phyloP scores from a whole-genome alignment of 2,329 filamentous ascomycete genomes.

The Arachnomyces sp. region DNA sequence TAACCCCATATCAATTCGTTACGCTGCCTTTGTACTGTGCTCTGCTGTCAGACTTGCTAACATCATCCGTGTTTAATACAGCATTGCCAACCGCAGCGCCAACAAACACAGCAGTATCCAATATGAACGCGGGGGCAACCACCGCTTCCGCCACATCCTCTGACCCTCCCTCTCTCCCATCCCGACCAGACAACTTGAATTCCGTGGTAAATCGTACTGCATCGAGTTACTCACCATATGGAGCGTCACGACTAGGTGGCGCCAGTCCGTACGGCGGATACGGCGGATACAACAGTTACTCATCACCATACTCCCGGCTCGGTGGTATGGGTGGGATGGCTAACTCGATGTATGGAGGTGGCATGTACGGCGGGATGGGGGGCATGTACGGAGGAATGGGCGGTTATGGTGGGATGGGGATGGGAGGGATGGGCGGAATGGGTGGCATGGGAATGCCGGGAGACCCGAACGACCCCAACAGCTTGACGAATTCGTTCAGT shows the following conservation, averaged over 20 bases:
- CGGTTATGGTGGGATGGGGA: slow-evolving; percentile 36
- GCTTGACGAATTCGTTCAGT: slow-evolving; percentile 88
- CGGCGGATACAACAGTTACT: slow-evolving; percentile 45
- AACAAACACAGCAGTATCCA: slow-evolving; percentile 38
- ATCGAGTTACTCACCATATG: slow-evolving; percentile 64
- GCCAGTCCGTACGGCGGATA: slow-evolving; percentile 43
- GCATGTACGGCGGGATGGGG: slow-evolving; percentile 31
- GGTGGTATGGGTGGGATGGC: slow-evolving; percentile 33
- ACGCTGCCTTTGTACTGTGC: too few relatives aligned
- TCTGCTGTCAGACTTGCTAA: slow-evolving; percentile 6
- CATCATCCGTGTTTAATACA: slow-evolving; percentile 9
- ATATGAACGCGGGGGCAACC: slow-evolving; percentile 14
- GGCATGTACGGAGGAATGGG: slow-evolving; percentile 26
- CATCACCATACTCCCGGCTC: slow-evolving; percentile 48
- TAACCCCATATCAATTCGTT: slow-evolving; percentile 1
- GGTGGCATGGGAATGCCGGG: slow-evolving; percentile 40
- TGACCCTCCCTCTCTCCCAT: slow-evolving; percentile 62
- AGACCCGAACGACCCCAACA: slow-evolving; percentile 59
- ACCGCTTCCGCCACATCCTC: slow-evolving; percentile 34
- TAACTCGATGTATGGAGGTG: slow-evolving; percentile 23
- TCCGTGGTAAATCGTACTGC: slow-evolving; percentile 81
- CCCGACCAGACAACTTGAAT: slow-evolving; percentile 68
- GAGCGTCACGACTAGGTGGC: slow-evolving; percentile 45
- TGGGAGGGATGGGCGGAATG: slow-evolving; percentile 35
- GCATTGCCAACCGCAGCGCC: slow-evolving; percentile 28